These are phyloP conservation scores for Coelastrella sp. DNA, from an alignment of 139 green algal genomes.

Conservation along the genomic window DNA sequence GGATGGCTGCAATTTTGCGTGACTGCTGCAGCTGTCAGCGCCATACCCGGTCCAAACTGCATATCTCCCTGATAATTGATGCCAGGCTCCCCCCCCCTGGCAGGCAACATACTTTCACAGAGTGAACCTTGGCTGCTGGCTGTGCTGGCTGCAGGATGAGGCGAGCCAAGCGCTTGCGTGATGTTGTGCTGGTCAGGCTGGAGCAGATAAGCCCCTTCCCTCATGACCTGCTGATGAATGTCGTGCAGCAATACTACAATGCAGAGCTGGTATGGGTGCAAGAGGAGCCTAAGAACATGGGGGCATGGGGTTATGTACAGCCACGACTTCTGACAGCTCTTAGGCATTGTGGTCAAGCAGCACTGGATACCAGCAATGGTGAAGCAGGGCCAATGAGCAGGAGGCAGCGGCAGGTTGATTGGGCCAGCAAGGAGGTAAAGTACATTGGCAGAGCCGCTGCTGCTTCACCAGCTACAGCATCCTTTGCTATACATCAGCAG, in stretches of 20 bases:
- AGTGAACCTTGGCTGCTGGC: not conserved
- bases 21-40: no score
- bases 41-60: no score
- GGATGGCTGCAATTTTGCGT: no score
- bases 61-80: no score
- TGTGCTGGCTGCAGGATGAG: slow-evolving; percentile 39
- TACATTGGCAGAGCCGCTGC: slow-evolving; percentile 73
- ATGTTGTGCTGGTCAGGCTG: slow-evolving; percentile 81
- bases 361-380: not conserved
- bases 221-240: slow-evolving; percentile 69
- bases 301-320: slow-evolving; percentile 70
- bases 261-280: slow-evolving; percentile 85
- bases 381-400: not conserved
- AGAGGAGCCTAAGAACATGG: slow-evolving; percentile 89
- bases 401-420: not conserved
- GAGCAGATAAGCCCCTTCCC: slow-evolving; percentile 90
- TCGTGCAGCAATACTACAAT: slow-evolving; percentile 66
- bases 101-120: no score
- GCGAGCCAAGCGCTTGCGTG: slow-evolving; percentile 51
- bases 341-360: slow-evolving; percentile 40
- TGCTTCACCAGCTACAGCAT: slow-evolving; percentile 66
- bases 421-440: slow-evolving; percentile 41
- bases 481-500: slow-evolving; percentile 62
- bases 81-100: not conserved
- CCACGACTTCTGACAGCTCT: slow-evolving; percentile 66